phyloP scores from a whole-genome alignment of 2,329 filamentous ascomycete genomes.

The Fusarium verticillioides region DNA sequence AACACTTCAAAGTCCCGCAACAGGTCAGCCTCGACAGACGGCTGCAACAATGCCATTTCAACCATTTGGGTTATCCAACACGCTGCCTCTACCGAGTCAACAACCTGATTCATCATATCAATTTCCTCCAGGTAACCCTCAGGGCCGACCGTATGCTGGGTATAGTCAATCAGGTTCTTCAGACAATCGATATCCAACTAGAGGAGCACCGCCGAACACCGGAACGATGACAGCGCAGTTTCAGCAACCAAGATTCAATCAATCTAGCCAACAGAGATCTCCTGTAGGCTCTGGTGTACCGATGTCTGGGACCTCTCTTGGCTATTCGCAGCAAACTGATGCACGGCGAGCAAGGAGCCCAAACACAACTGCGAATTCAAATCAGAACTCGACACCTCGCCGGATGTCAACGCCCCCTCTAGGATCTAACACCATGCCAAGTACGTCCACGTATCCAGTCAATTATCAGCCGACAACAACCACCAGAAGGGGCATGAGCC shows the following conservation, averaged over 20 bases:
- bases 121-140: not conserved
- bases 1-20: not conserved
- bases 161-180: not conserved
- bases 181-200: not conserved
- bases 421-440: not conserved
- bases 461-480: not conserved
- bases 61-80: not conserved
- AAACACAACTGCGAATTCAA: not conserved
- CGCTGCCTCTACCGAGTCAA: not conserved
- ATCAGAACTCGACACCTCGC: too few species aligned
- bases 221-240: not conserved
- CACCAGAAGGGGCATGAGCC: not conserved
- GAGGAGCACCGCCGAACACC: not conserved
- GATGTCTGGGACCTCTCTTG: not conserved
- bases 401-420: not conserved
- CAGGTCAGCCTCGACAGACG: not conserved
- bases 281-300: accelerated
- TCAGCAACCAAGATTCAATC: not conserved
- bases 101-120: accelerated
- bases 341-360: not conserved
- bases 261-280: not conserved
- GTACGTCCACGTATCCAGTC: accelerated
- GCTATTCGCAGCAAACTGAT: not conserved
- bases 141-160: not conserved
- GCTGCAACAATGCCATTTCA: not conserved